Conservation (phyloP, 805 yeast species). For the Ogataea corticis region DNA sequence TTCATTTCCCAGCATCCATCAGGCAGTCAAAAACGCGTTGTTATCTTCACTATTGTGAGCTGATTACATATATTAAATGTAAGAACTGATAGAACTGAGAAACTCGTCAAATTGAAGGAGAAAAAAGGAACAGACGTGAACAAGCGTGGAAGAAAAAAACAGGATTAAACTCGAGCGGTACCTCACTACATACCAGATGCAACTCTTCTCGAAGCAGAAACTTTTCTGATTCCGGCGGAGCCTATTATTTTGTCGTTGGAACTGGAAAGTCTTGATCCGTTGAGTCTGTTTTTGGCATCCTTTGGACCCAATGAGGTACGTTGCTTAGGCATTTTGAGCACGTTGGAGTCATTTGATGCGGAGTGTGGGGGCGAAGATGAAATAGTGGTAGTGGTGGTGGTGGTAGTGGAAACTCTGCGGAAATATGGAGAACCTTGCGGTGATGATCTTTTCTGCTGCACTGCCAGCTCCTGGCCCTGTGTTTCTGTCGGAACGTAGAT, state of each 20-base stretch:
- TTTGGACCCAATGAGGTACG: slow-evolving; percentile 26
- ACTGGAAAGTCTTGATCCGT: slow-evolving; percentile 26
- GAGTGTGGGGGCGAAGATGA: slow-evolving; percentile 32
- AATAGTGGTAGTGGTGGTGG: slow-evolving; percentile 46
- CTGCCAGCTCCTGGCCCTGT: slow-evolving; percentile 22
- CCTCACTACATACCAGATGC: slow-evolving; percentile 22
- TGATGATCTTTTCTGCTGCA: slow-evolving; percentile 17
- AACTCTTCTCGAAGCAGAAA: slow-evolving; percentile 31
- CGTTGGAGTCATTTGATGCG: slow-evolving; percentile 15
- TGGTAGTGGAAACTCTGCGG: slow-evolving; percentile 50
- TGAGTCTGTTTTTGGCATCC: slow-evolving; percentile 20
- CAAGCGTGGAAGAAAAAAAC: neutral
- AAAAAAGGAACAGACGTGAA: neutral
- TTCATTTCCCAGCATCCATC: no score
- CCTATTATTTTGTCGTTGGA: slow-evolving; percentile 35
- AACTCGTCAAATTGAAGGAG: neutral
- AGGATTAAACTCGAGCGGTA: neutral
- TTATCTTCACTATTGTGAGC: no score
- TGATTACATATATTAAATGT: no score
- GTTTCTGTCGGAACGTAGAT: slow-evolving; percentile 17
- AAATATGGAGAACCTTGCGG: slow-evolving; percentile 38
- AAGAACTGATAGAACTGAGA: no score
- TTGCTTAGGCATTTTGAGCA: slow-evolving; percentile 31
- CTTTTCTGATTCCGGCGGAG: slow-evolving; percentile 37
- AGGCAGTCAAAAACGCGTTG: no score